Percentiles rank a stretch among this genome's conserved stretches.
These are phyloP conservation scores for Thamnidium elegans DNA, from an alignment of 192 early-diverging fungal genomes.

Conservation along the genomic window DNA sequence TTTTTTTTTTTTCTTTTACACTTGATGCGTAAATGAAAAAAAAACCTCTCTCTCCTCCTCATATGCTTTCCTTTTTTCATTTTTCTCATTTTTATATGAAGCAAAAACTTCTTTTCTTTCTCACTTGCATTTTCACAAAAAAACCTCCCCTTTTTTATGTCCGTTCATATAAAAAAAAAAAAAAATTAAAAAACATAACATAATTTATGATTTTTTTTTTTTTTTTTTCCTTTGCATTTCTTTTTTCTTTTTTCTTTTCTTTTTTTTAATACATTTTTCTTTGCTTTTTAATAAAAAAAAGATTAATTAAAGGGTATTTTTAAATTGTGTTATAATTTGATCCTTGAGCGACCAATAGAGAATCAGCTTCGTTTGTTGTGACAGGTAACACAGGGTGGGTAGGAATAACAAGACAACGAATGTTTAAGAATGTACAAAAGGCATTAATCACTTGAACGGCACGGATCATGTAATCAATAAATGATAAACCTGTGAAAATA, in stretches of 20 bases:
- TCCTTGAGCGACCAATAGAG: background rate
- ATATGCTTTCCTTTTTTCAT: conserved; percentile 5
- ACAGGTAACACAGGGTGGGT: background rate
- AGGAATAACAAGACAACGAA: conserved; percentile 65
- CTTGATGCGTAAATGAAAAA: background rate
- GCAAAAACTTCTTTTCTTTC: conserved; percentile 2
- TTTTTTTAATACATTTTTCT: background rate
- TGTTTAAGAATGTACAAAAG: conserved; percentile 82
- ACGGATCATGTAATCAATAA: conserved; percentile 77
- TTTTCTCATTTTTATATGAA: conserved; percentile 13
- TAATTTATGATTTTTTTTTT: too few relatives aligned
- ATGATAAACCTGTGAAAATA: conserved; percentile 5
- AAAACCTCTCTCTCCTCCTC: background rate
- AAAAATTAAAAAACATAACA: too few relatives aligned
- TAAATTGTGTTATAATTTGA: conserved; percentile 8
- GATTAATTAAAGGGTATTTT: background rate
- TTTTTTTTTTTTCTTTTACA: conserved; percentile 13
- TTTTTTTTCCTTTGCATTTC: background rate
- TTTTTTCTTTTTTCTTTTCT: too few relatives aligned
- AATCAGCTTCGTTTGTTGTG: background rate
- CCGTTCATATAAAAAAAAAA: too few relatives aligned
- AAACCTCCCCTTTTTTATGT: background rate
- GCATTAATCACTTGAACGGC: conserved; percentile 79
- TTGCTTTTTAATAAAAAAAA: background rate
- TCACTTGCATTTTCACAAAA: background rate